Conservation (phyloP, 164 flowering plant species). For the Protea cynaroides region DNA sequence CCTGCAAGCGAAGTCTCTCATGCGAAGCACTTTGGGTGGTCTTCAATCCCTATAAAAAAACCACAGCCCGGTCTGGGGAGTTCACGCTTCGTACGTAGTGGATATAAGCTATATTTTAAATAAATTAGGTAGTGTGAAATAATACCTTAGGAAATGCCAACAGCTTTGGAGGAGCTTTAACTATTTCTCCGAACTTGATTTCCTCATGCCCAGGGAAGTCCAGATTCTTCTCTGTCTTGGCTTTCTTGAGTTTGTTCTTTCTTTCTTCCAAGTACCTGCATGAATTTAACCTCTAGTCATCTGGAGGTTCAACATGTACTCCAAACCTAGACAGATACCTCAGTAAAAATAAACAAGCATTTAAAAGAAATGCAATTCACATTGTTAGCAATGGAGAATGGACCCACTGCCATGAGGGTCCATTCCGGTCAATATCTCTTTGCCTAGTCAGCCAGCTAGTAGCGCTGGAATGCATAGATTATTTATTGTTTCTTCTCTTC, state of each 20-base stretch:
- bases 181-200: slow-evolving; percentile 71
- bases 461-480: too few relatives aligned
- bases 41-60: slow-evolving; percentile 40
- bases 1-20: slow-evolving; percentile 75
- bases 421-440: too few relatives aligned
- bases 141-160: slow-evolving; percentile 64
- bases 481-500: too few relatives aligned
- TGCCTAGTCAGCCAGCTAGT: too few relatives aligned
- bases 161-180: slow-evolving; percentile 88
- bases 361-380: neutral
- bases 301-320: neutral
- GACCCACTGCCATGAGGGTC: too few relatives aligned
- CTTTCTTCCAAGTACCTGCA: slow-evolving; percentile 34
- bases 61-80: neutral
- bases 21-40: slow-evolving; percentile 50
- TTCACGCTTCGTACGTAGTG: neutral
- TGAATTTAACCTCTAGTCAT: neutral
- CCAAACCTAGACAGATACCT: neutral
- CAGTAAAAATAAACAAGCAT: neutral
- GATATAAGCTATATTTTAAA: neutral
- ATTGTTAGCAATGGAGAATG: too few relatives aligned
- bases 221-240: slow-evolving; percentile 30
- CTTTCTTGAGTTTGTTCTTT: slow-evolving; percentile 63
- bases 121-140: neutral
- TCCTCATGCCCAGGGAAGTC: slow-evolving; percentile 59